These are phyloP conservation scores for Hymenoscyphus occultus DNA, from an alignment of 2,329 filamentous ascomycete species.

Conservation along the genomic window DNA sequence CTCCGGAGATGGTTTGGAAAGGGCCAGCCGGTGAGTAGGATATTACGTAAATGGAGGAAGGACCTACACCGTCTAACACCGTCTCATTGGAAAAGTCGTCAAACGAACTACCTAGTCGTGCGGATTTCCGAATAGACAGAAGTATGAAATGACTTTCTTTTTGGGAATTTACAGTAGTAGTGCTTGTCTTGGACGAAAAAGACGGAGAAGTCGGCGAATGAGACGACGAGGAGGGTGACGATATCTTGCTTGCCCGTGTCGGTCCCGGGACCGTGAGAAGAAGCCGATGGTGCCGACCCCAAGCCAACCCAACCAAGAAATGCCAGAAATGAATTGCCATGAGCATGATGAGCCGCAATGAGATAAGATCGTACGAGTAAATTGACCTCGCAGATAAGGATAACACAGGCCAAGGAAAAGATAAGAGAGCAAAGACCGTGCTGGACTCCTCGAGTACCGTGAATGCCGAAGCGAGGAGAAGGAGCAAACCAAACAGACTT, in stretches of 20 bases:
- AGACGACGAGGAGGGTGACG: neutral
- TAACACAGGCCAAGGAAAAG: neutral
- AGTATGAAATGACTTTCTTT: neutral
- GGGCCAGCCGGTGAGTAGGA: neutral
- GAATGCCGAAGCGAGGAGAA: neutral
- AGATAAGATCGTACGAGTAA: too few species aligned
- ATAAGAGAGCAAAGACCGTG: neutral
- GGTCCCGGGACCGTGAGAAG: neutral
- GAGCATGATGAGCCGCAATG: constrained; percentile 2
- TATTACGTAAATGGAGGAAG: constrained; percentile 8
- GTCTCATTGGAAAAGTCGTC: too few species aligned
- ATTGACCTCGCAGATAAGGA: neutral
- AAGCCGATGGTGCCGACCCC: neutral
- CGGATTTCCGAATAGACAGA: neutral
- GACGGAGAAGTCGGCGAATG: neutral
- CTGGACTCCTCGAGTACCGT: neutral
- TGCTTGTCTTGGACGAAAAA: neutral
- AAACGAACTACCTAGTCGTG: too few species aligned
- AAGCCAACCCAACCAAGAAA: neutral
- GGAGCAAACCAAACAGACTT: neutral
- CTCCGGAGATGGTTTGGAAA: constrained; percentile 17
- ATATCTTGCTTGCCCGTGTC: neutral
- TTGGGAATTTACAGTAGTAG: neutral
- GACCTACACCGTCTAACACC: too few species aligned
- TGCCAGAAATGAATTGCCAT: neutral